These are phyloP conservation scores for Obba rivulosa DNA, from an alignment of 768 basidiomycete genomes.

Conservation along the genomic window DNA sequence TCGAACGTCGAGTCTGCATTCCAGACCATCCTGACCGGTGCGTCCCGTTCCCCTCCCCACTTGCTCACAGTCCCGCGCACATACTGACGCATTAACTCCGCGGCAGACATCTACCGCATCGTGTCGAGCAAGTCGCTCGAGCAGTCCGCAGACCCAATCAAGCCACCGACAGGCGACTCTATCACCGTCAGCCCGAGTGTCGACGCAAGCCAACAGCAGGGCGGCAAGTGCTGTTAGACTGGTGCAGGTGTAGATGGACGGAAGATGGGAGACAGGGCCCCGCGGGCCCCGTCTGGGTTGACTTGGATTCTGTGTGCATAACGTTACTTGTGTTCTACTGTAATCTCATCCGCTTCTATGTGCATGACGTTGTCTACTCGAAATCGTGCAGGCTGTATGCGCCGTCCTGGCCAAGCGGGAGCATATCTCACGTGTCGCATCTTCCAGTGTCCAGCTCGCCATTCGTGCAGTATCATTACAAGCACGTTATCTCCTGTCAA, in stretches of 20 bases:
- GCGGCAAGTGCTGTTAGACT: conserved; percentile 58
- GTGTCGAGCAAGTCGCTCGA: conserved; percentile 95
- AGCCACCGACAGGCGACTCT: conserved; percentile 75
- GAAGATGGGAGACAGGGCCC: background rate
- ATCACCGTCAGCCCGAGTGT: conserved; percentile 80
- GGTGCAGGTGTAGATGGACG: background rate
- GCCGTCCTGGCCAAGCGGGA: too few relatives aligned
- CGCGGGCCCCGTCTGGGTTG: background rate
- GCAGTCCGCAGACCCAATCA: conserved; percentile 69
- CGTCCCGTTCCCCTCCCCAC: conserved; percentile 18
- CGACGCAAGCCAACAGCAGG: conserved; percentile 51
- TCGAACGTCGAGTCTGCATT: conserved; percentile 97
- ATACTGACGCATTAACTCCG: background rate
- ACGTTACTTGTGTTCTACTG: background rate
- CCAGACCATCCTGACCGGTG: conserved; percentile 92
- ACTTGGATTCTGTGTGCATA: conserved; percentile 5
- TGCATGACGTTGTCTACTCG: background rate
- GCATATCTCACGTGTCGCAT: too few relatives aligned
- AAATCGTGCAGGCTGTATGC: too few relatives aligned
- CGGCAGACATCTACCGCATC: conserved; percentile 91
- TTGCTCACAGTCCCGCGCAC: background rate
- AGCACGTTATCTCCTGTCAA: too few relatives aligned
- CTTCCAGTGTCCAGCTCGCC: too few relatives aligned
- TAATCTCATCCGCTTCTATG: conserved; percentile 5
- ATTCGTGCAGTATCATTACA: too few relatives aligned